A percentile compares a stretch with the other conserved stretches of the same genome.
Conservation (phyloP, 2,329 filamentous ascomycete genomes). For the Didymella segeticola region DNA sequence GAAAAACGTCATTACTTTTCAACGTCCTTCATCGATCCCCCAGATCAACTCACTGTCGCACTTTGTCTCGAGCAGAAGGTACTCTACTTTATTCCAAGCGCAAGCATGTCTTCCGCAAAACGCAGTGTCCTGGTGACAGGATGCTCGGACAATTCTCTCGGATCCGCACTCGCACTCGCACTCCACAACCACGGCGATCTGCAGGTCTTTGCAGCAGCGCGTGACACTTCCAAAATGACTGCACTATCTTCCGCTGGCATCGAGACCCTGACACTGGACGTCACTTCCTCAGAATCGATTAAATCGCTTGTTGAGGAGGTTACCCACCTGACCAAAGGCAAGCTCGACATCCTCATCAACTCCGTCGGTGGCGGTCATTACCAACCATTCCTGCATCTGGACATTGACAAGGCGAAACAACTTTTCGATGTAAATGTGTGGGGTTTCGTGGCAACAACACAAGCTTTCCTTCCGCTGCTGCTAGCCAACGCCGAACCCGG, state of each 20-base stretch:
- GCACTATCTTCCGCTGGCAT: conserved; percentile 3
- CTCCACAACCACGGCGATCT: conserved; percentile 46
- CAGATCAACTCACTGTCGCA: neutral
- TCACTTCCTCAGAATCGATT: conserved; percentile 17
- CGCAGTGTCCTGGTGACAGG: conserved; percentile 31
- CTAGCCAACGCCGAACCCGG: conserved; percentile 5
- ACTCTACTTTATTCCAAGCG: neutral
- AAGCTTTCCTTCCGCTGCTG: conserved; percentile 46
- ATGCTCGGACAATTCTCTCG: conserved; percentile 48
- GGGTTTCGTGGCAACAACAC: conserved; percentile 44
- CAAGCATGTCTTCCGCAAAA: neutral
- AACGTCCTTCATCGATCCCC: neutral
- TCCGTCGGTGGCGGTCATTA: conserved; percentile 49
- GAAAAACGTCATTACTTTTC: conserved; percentile 9
- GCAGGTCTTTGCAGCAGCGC: conserved; percentile 53
- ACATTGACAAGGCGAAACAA: conserved; percentile 17
- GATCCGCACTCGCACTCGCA: conserved; percentile 49
- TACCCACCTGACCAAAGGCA: conserved; percentile 14
- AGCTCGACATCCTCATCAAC: conserved; percentile 45
- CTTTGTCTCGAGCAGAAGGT: neutral
- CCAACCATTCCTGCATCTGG: conserved; percentile 41
- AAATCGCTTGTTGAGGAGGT: conserved; percentile 10
- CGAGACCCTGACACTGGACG: conserved; percentile 11
- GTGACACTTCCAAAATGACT: conserved; percentile 40
- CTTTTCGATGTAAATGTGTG: conserved; percentile 50